Conservation (phyloP, 2,329 filamentous ascomycete species). For the Nakataea oryzae region DNA sequence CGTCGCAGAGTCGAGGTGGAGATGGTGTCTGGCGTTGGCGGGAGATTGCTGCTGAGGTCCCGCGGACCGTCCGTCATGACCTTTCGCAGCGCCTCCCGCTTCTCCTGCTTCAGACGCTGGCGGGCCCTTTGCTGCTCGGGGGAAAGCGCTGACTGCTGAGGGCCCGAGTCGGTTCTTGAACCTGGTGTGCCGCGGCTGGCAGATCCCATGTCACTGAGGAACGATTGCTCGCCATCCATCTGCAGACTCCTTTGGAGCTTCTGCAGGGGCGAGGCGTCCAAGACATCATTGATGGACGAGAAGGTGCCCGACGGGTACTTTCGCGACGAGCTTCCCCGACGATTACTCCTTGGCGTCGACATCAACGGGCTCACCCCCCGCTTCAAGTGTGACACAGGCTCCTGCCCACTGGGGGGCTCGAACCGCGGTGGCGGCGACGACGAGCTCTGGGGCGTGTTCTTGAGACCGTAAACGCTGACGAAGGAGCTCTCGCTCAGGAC, state of each 20-base stretch:
- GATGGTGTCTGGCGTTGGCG: conserved; percentile 50
- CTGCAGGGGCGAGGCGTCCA: conserved; percentile 39
- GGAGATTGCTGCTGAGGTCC: conserved; percentile 31
- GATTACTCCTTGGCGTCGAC: conserved; percentile 12
- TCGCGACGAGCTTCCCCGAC: conserved; percentile 14
- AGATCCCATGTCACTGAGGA: conserved; percentile 1
- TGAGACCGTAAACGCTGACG: conserved; percentile 50
- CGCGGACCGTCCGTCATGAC: conserved; percentile 37
- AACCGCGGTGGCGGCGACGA: conserved; percentile 13
- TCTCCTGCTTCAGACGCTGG: conserved; percentile 27
- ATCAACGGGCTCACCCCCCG: conserved; percentile 3
- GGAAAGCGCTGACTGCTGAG: conserved; percentile 7
- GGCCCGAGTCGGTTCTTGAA: conserved; percentile 7
- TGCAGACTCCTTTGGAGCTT: conserved; percentile 28
- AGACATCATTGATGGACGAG: conserved; percentile 33
- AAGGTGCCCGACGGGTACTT: conserved; percentile 23
- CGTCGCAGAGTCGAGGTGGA: conserved; percentile 43
- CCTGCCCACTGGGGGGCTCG: conserved; percentile 9
- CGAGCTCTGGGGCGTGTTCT: conserved; percentile 16
- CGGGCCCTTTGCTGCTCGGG: conserved; percentile 1
- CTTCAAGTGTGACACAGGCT: not conserved
- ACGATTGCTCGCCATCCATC: not conserved
- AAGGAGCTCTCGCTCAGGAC: conserved; percentile 60
- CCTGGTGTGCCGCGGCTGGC: conserved; percentile 15
- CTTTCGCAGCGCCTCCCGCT: conserved; percentile 33